phyloP scores from a whole-genome alignment of 23 red algal species.

The Gracilaria vermiculophylla region DNA sequence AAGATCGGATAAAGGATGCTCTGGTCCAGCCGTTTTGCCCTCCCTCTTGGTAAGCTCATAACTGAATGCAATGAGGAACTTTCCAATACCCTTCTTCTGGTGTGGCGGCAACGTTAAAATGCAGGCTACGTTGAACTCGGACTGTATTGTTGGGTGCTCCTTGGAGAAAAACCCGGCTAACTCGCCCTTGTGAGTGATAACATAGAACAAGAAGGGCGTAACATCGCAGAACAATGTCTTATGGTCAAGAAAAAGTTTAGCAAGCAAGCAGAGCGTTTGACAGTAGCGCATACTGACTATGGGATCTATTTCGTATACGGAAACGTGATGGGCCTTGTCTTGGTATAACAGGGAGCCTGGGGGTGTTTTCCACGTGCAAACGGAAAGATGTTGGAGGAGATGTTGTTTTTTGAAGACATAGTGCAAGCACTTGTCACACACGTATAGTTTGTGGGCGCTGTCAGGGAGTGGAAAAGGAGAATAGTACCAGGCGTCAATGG shows the following conservation, averaged over 20 bases:
- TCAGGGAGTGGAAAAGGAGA: conserved; percentile 67
- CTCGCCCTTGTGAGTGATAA: conserved; percentile 54
- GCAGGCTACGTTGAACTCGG: conserved; percentile 81
- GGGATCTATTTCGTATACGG: conserved; percentile 81
- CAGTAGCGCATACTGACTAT: conserved; percentile 57
- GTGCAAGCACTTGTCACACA: conserved; percentile 70
- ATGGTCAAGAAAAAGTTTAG: conserved; percentile 92
- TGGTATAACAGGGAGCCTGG: conserved; percentile 71
- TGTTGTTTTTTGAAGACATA: conserved; percentile 24
- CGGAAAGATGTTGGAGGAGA: conserved; percentile 38
- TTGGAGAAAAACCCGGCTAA: conserved; percentile 88
- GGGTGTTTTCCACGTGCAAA: conserved; percentile 49
- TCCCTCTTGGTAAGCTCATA: conserved; percentile 87
- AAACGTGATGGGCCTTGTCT: conserved; percentile 12
- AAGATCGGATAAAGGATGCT: conserved; percentile 82
- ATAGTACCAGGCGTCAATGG: conserved; percentile 80
- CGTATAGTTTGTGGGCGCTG: conserved; percentile 44
- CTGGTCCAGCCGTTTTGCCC: conserved; percentile 67
- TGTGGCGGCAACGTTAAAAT: conserved; percentile 85
- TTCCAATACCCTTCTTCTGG: conserved; percentile 79
- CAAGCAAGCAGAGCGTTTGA: conserved; percentile 65
- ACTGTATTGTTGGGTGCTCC: conserved; percentile 63
- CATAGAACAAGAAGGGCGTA: conserved; percentile 86
- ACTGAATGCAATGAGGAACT: conserved; percentile 82
- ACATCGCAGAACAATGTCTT: conserved; percentile 90